These are phyloP conservation scores for Chaetomiaceae sp. DNA, from an alignment of 2,329 filamentous ascomycete species.

Conservation along the genomic window DNA sequence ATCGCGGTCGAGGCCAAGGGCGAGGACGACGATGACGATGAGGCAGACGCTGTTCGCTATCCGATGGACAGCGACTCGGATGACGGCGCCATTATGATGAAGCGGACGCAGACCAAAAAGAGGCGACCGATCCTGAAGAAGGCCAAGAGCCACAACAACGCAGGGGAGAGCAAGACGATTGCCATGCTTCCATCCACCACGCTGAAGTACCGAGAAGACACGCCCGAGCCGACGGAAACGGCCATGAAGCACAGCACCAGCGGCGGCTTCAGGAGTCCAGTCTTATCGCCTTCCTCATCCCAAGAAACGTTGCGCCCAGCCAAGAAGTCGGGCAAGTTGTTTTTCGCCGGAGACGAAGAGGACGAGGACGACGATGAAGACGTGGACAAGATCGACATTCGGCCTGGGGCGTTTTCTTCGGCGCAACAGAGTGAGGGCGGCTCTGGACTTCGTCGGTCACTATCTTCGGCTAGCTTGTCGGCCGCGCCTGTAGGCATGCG, in stretches of 20 bases:
- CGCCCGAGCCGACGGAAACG: slow-evolving; percentile 59
- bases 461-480: slow-evolving; percentile 46
- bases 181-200: slow-evolving; percentile 84
- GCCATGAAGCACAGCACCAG: slow-evolving; percentile 57
- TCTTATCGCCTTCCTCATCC: slow-evolving; percentile 68
- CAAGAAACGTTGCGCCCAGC: slow-evolving; percentile 76
- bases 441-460: slow-evolving; percentile 41
- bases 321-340: slow-evolving; percentile 59
- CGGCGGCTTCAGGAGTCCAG: slow-evolving; percentile 41
- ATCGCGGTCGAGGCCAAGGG: slow-evolving; percentile 88
- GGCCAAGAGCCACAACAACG: slow-evolving; percentile 34
- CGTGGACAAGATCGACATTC: slow-evolving; percentile 13
- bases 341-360: slow-evolving; percentile 57
- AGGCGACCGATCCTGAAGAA: slow-evolving; percentile 49
- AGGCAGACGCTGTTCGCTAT: slow-evolving; percentile 32
- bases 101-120: slow-evolving; percentile 51
- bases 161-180: slow-evolving; percentile 71
- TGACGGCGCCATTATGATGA: slow-evolving; percentile 80
- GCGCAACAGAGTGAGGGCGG: slow-evolving; percentile 21
- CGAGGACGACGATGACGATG: slow-evolving; percentile 65
- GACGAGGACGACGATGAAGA: slow-evolving; percentile 44
- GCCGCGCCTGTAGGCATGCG: slow-evolving; percentile 60
- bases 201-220: slow-evolving; percentile 76
- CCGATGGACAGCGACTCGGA: slow-evolving; percentile 61
- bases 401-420: slow-evolving; percentile 21